Evolutionary conservation across 169 alveolate genomes (phyloP).

Genomic region (Plasmodium cynomolgi): DNA sequence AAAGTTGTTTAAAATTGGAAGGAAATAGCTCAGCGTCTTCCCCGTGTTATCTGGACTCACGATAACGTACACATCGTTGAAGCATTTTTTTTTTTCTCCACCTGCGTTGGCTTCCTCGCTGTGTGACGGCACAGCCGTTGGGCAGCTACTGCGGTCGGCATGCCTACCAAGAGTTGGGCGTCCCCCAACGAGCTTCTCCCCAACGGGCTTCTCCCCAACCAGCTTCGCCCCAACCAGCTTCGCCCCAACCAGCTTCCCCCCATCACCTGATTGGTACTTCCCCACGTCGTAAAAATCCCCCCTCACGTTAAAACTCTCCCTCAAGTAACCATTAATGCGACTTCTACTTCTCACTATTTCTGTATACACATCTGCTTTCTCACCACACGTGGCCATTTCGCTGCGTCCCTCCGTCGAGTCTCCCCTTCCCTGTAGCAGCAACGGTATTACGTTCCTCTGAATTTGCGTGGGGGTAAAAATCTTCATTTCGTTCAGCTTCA

Average conservation of each 20-base stretch:
- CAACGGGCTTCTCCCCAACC: too few relatives aligned
- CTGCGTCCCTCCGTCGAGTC: background rate
- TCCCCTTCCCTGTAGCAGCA: conserved; percentile 19
- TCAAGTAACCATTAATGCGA: conserved; percentile 38
- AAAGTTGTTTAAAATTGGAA: conserved; percentile 63
- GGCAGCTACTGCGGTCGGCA: background rate
- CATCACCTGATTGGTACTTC: conserved; percentile 9
- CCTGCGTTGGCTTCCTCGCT: background rate
- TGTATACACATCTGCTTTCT: conserved; percentile 9
- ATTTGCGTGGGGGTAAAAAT: conserved; percentile 63
- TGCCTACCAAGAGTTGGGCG: background rate
- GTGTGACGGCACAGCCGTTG: background rate
- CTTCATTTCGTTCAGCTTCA: conserved; percentile 42
- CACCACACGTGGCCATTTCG: background rate
- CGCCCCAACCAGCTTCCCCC: too few relatives aligned
- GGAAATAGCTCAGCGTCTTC: conserved; percentile 71
- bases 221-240: too few relatives aligned
- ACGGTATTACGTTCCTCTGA: conserved; percentile 68
- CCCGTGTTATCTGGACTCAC: conserved; percentile 73
- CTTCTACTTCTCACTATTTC: conserved; percentile 44
- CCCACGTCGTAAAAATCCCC: conserved; percentile 42
- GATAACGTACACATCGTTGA: conserved; percentile 66
- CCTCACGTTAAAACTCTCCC: background rate
- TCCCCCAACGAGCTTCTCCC: too few relatives aligned
- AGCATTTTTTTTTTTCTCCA: conserved; percentile 34